Base-by-base conservation (phyloP, 2,329 filamentous ascomycete species). In the Hypoxylon sp. region DNA sequence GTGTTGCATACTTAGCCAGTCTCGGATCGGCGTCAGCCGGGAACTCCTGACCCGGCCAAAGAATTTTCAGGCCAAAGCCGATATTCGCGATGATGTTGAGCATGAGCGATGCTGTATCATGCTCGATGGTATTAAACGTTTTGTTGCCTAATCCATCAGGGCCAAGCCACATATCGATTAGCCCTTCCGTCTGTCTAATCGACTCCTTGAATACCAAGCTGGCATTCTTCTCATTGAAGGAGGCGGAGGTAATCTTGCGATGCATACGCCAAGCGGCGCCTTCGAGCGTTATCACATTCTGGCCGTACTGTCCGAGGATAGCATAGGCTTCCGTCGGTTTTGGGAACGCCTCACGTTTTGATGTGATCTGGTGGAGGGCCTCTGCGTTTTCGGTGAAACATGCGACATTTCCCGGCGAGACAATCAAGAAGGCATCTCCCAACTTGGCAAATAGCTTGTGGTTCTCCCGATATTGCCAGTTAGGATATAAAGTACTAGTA, bases 141-240 rank as follows among this genome's bases (percentile, higher is more conserved):
- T 76, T 78, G 65, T 82, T 82, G 5, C 74, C 80, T 59, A 76
- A 69, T 2, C 79, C 79, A 34, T 81, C 77, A 3, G 78, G 73
- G 0, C 80, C 82, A 4, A 86, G 79, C 89, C 90, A 92, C 51
- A 83, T 82, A 36, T 79, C 76, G 30, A 92, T 74, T 86, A 93
- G 86, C 11, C 85, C 84, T 67, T 86, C 80, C 0, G 90, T 86
- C 80, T 94, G 91, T 62, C 83, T 70, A 21, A 91, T 81, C 1
- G 86, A 84, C 75, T 92, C 89, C 7, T 80, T 80, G 78, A 90
- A 93, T 1, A 92, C 89, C 25, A 92, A 77, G 13, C 85, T 83
- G 60, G 92, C 90, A 77, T 93, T 94, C 79, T 86, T 89, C 80
- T 95, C 92, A 63, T 90, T 93, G 78, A 95, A 94, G 3, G 88